Percentiles rank a stretch among this genome's conserved stretches.
phyloP scores from a whole-genome alignment of 1,139 yeast species.

The Zygoascus sp. region DNA sequence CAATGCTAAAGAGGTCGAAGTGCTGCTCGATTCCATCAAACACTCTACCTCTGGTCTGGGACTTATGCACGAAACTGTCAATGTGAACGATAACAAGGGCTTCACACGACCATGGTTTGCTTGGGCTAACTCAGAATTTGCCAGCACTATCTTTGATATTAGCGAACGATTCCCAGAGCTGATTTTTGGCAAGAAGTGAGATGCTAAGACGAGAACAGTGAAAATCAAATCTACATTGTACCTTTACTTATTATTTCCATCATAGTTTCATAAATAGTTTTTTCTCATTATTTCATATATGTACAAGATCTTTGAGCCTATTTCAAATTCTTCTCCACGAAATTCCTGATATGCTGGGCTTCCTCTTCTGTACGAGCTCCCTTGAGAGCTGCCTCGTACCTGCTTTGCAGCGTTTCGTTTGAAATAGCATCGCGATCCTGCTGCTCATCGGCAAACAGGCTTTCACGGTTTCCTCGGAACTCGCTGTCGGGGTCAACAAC shows the following conservation, averaged over 20 bases:
- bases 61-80: slow-evolving; percentile 76
- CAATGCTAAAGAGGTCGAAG: slow-evolving; percentile 61
- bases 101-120: slow-evolving; percentile 83
- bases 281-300: neutral
- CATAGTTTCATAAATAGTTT: neutral
- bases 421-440: slow-evolving; percentile 52
- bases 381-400: slow-evolving; percentile 59
- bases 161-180: slow-evolving; percentile 72
- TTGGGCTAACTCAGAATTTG: slow-evolving; percentile 92
- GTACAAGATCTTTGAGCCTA: neutral
- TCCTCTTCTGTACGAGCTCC: slow-evolving; percentile 18
- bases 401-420: slow-evolving; percentile 56
- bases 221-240: too few relatives aligned
- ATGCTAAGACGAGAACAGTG: neutral
- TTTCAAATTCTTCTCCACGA: slow-evolving; percentile 10
- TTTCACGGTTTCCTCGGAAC: slow-evolving; percentile 53
- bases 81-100: slow-evolving; percentile 49
- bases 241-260: too few relatives aligned
- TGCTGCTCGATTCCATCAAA: slow-evolving; percentile 49
- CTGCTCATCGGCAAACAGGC: slow-evolving; percentile 62
- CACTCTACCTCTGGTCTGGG: slow-evolving; percentile 69
- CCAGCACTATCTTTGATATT: slow-evolving; percentile 71
- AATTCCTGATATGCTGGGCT: slow-evolving; percentile 16
- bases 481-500: slow-evolving; percentile 35
- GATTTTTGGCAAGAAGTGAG: slow-evolving; percentile 41